Evolutionary conservation across 805 yeast genomes (phyloP), one percentile per base, ranked within the genome.

Genomic region (Candida insectorum): DNA sequence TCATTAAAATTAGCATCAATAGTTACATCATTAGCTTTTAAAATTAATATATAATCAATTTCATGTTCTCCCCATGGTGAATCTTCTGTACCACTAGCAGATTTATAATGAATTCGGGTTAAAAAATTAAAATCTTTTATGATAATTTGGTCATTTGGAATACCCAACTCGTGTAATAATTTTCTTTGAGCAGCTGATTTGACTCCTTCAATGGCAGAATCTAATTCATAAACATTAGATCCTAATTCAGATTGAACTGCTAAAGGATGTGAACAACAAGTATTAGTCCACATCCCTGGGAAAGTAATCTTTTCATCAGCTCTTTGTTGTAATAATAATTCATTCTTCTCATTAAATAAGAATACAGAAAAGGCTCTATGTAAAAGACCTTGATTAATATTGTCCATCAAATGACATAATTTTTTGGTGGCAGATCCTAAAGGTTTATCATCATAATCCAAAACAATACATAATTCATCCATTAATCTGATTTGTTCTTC

Each of bases 301-400:
- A 93, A 93, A 1, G 99, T 93, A 64, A 93, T 93, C 60, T 93
- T 93, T 57, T 93, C 97, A 31, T 80, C 79, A 0, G 99, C 97
- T 49, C 99, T 79, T 65, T 91, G 97, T 65, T 93, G 99, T 47
- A 93, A 69, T 38, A 93, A 70, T 41, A 93, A 71, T 60, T 83
- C 73, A 39, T 79, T 79, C 28, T 85, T 76, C 15, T 75, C 75
- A 58, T 88, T 82, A 68, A 93, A 93, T 34, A 91, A 63, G 50
- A 93, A 93, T n/a, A 89, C 96, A 16, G 96, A 85, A 56, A 93
- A 93, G 0, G 97, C 97, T 47, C 99, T 77, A 63, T 93, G 99
- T 39, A 93, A 69, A 30, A 93, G 69, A 4, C 98, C 98, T 41
- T 68, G 64, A 33, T 88, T 71, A 51, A 93, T 93, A 59, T 89